Evolutionary conservation across 2,329 filamentous ascomycete genomes (phyloP).

Genomic region (Cryphonectria naterciae): DNA sequence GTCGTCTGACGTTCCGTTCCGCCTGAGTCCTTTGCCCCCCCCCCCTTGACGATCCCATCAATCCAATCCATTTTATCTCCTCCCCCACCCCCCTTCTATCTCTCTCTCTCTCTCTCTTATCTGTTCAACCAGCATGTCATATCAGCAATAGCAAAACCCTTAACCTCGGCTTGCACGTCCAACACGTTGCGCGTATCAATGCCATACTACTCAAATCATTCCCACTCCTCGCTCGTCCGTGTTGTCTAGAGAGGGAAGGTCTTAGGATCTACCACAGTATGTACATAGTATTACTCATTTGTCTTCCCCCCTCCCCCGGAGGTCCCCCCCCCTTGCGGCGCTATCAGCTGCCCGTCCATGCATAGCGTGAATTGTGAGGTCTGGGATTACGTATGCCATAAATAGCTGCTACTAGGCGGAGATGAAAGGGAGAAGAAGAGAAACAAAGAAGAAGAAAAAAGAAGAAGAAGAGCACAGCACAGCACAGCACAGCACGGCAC

Average conservation of each 20-base stretch:
- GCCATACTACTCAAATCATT: too few species aligned
- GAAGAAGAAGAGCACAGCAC: neutral
- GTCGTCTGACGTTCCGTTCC: conserved; percentile 4
- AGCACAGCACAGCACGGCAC: neutral
- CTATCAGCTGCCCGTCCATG: neutral
- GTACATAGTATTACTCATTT: neutral
- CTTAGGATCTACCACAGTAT: neutral
- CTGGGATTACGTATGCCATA: conserved; percentile 1
- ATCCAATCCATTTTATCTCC: neutral
- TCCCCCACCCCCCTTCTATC: neutral
- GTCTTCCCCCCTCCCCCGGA: too few species aligned
- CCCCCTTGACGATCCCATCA: neutral
- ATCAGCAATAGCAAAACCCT: too few species aligned
- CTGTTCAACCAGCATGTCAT: too few species aligned
- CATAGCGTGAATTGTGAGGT: neutral
- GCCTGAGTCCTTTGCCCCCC: neutral
- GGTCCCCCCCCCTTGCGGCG: neutral
- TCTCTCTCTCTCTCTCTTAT: too few species aligned
- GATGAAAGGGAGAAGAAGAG: neutral
- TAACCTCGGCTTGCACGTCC: too few species aligned
- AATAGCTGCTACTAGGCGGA: conserved; percentile 9
- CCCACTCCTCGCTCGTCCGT: neutral
- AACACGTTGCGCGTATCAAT: too few species aligned
- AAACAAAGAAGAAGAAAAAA: neutral
- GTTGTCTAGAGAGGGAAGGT: neutral